These are phyloP conservation scores for Eryngium alpinum DNA, from an alignment of 140 eudicot species.

Conservation along the genomic window DNA sequence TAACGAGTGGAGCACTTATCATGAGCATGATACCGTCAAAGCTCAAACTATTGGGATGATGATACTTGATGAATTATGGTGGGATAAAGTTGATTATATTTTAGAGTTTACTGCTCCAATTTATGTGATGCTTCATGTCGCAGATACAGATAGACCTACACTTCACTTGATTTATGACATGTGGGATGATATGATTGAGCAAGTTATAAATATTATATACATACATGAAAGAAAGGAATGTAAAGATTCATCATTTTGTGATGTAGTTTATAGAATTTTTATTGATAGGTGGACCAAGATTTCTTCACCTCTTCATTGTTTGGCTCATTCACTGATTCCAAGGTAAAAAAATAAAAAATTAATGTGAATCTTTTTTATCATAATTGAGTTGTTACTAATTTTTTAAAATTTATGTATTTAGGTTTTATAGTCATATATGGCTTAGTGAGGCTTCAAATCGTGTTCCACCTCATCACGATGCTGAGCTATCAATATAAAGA, in stretches of 20 bases:
- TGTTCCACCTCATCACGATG: background rate
- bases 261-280: background rate
- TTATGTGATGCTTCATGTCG: conserved; percentile 2
- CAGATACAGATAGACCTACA: conserved; percentile 2
- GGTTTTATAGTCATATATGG: background rate
- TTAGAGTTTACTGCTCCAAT: background rate
- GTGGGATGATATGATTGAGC: conserved; percentile 8
- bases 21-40: background rate
- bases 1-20: background rate
- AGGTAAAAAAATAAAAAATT: too few relatives aligned
- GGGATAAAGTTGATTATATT: conserved; percentile 8
- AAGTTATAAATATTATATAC: background rate
- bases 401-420: background rate
- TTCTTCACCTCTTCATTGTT: too few relatives aligned
- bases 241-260: too few relatives aligned
- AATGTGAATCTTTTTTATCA: too few relatives aligned
- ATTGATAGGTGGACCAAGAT: background rate
- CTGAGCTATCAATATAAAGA: background rate
- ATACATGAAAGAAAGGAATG: background rate
- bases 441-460: background rate
- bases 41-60: background rate
- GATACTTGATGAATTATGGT: too few relatives aligned
- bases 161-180: conserved; percentile 17
- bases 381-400: too few relatives aligned
- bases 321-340: too few relatives aligned